These are phyloP conservation scores for Periglandula ipomoeae DNA, from an alignment of 2,329 filamentous ascomycete species.

Conservation along the genomic window DNA sequence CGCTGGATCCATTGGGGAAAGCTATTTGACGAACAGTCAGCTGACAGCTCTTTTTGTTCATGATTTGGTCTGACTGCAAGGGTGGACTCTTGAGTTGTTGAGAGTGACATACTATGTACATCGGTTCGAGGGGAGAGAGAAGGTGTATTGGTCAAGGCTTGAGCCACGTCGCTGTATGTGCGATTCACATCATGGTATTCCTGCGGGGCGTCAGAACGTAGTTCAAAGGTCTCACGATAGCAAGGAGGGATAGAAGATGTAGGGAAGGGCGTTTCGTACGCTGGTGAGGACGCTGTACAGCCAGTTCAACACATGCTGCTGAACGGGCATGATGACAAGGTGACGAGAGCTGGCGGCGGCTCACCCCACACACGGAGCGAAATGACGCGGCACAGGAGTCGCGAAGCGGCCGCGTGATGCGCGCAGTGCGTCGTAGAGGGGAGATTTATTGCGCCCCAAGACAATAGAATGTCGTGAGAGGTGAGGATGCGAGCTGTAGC, in stretches of 20 bases:
- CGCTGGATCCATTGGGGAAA: slow-evolving; percentile 78
- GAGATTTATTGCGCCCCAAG: too few species aligned
- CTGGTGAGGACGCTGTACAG: slow-evolving; percentile 83
- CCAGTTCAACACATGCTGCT: slow-evolving; percentile 89
- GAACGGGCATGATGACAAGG: slow-evolving; percentile 53
- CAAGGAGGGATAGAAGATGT: background rate
- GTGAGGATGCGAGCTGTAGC: too few species aligned
- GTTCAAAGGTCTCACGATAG: background rate
- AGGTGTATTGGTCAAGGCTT: slow-evolving; percentile 68
- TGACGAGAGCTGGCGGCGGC: background rate
- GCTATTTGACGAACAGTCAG: slow-evolving; percentile 43
- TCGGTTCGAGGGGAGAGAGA: slow-evolving; percentile 81
- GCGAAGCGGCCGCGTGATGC: too few species aligned
- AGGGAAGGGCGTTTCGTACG: slow-evolving; percentile 35
- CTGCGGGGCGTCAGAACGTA: slow-evolving; percentile 33
- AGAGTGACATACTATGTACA: slow-evolving; percentile 87
- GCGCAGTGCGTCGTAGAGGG: too few species aligned
- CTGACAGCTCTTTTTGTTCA: slow-evolving; percentile 6
- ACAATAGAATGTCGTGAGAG: too few species aligned
- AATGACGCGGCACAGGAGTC: background rate
- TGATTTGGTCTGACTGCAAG: background rate
- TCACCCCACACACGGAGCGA: background rate
- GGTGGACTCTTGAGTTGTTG: too few species aligned
- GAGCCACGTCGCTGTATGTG: slow-evolving; percentile 84
- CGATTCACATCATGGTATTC: slow-evolving; percentile 91